A percentile compares a stretch with the other conserved stretches of the same genome.
These are phyloP conservation scores for Penicillium crustosum DNA, from an alignment of 2,329 filamentous ascomycete genomes.

Conservation along the genomic window DNA sequence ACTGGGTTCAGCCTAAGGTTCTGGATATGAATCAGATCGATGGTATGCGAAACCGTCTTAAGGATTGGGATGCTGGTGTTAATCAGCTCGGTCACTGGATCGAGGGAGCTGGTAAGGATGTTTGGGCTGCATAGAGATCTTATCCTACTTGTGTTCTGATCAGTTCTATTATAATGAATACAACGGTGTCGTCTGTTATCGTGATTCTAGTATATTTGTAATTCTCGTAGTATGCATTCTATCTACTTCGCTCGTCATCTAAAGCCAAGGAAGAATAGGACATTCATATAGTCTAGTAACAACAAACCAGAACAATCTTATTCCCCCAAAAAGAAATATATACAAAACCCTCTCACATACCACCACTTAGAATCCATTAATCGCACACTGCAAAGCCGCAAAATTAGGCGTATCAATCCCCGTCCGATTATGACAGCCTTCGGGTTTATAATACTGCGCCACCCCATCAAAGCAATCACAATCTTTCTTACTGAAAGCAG, in stretches of 20 bases:
- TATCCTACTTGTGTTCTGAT: slow-evolving; percentile 9
- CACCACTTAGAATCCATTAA: not conserved
- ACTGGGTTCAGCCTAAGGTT: slow-evolving; percentile 99
- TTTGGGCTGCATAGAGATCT: slow-evolving; percentile 74
- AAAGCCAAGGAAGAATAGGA: not conserved
- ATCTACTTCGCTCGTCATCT: not conserved
- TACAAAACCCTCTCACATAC: not conserved
- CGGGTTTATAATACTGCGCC: not conserved
- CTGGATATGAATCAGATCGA: slow-evolving; percentile 93
- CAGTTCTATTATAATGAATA: slow-evolving; percentile 27
- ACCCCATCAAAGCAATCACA: slow-evolving; percentile 1
- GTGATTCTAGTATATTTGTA: not conserved
- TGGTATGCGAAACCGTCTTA: slow-evolving; percentile 81
- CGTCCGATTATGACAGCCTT: not conserved
- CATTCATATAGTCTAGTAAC: not conserved
- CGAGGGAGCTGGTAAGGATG: slow-evolving; percentile 87
- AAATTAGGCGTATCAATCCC: not conserved
- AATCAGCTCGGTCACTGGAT: slow-evolving; percentile 98
- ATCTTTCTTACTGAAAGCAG: not conserved
- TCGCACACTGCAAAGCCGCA: not conserved
- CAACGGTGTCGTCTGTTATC: slow-evolving; percentile 10
- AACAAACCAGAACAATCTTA: not conserved
- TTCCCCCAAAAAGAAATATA: not conserved
- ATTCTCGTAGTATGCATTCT: not conserved
- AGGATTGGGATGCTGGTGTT: slow-evolving; percentile 94